Percentiles rank a stretch among this genome's conserved stretches.
phyloP scores from a whole-genome alignment of 495 filamentous ascomycete species.

The Penicillium goetzii region DNA sequence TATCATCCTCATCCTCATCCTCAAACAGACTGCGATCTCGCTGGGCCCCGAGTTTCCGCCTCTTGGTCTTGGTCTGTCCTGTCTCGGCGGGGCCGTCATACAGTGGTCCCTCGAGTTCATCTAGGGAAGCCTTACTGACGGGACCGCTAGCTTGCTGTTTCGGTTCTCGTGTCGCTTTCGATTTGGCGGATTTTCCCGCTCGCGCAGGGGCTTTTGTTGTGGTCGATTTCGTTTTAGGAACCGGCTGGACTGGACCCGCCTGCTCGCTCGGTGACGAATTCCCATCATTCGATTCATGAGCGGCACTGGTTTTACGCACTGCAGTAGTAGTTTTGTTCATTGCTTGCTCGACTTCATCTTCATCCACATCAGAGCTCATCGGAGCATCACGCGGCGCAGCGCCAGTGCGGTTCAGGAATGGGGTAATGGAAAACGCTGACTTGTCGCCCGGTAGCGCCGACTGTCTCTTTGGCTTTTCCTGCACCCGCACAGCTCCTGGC shows the following conservation, averaged over 20 bases:
- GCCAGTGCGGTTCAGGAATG: slow-evolving; percentile 80
- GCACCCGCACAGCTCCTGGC: slow-evolving; percentile 62
- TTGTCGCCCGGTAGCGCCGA: slow-evolving; percentile 74
- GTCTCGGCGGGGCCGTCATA: slow-evolving; percentile 29
- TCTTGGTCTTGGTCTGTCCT: slow-evolving; percentile 66
- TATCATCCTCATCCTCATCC: slow-evolving; percentile 66
- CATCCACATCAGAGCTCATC: slow-evolving; percentile 37
- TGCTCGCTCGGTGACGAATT: background rate
- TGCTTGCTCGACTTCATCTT: slow-evolving; percentile 29
- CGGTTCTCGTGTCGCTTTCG: slow-evolving; percentile 6
- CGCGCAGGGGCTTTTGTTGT: slow-evolving; percentile 16
- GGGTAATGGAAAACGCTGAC: slow-evolving; percentile 89
- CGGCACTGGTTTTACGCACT: slow-evolving; percentile 9
- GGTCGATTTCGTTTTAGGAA: background rate
- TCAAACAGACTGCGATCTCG: slow-evolving; percentile 72
- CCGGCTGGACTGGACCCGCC: background rate
- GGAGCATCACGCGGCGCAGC: slow-evolving; percentile 52
- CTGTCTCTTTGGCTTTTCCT: slow-evolving; percentile 55
- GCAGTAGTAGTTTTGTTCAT: slow-evolving; percentile 4
- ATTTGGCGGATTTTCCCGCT: background rate
- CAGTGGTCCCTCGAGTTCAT: slow-evolving; percentile 12
- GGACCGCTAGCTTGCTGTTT: slow-evolving; percentile 14
- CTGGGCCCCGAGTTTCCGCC: slow-evolving; percentile 69
- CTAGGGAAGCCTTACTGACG: slow-evolving; percentile 6
- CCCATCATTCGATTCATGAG: slow-evolving; percentile 3